Evolutionary conservation across 2,329 filamentous ascomycete genomes (phyloP), one percentile per base, ranked within the genome.

Genomic region (Aspergillus pseudoviridinutans): DNA sequence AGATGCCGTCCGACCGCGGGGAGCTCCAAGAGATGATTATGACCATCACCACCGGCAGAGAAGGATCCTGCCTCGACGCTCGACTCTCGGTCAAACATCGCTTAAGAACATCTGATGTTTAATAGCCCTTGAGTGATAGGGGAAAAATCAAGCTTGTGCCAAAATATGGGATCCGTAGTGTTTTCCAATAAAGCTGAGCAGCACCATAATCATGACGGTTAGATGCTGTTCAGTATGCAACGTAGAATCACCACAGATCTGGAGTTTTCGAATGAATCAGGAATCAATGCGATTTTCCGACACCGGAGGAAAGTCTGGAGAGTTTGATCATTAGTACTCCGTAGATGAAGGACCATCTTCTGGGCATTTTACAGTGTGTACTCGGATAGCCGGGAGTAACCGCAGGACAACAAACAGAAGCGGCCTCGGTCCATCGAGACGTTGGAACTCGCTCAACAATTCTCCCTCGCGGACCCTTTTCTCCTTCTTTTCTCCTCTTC

Each of bases 301-400:
- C 20, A 47, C 44, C 44, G 44, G 44, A 47, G 42, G 5, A 46
- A 38, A 38, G 32, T 38, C 32, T 38, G 32, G 32, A 38, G 14
- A 17, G 3, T 38, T 7, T 17, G 32, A 38, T 4, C 41, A 20
- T 12, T 22, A 47, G n/a, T 7, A 47, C 44, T 25, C 22, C 5
- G 44, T 27, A 14, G 44, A 47, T 27, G 44, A 25, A 24, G 20
- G 5, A 7, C 14, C n/a, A 46, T 14, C 10, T 7, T 20, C n/a
- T 22, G 17, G 5, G 2, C 5, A 22, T 46, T 4, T 14, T 20
- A 24, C 20, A 10, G 10, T 10, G 14, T 24, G 20, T 3, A 50
- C 17, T 49, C 42, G 41, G 53, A 56, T 51, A 51, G 27, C 49
- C 54, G 54, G 54, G 32, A 52, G 51, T 51, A 53, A 53, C 51